Evolutionary conservation across 257 asterid genomes (phyloP), one percentile per base, ranked within the genome.

Genomic region (Dorcoceras hygrometricum): DNA sequence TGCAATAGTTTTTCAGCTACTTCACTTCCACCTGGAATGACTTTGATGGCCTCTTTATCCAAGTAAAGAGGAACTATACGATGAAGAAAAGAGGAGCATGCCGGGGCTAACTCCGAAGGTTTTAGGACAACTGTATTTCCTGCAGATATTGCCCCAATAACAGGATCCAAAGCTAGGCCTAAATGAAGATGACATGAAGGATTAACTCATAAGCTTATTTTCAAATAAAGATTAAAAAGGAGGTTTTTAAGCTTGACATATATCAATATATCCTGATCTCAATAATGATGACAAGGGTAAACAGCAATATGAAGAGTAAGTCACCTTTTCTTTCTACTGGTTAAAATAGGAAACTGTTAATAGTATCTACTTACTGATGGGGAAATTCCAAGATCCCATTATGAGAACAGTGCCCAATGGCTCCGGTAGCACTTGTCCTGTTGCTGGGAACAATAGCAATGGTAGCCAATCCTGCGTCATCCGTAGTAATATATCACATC

Each of bases 331-430:
- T 32, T 32, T 32, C 34, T 32, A 1, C 50, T 4, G 5, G 50
- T 39, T 39, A 12, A 39, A 39, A 14, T 3, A n/a, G 18, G 12
- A 39, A 3, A 12, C 3, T 2, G 6, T 39, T 11, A 39, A 11
- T 3, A 12, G 50, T 39, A 0, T 12, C 0, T 70, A 84, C 98
- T 86, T 78, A 92, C 98, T 80, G 65, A 89, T 79, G 27, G 98
- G 97, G 60, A 80, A 92, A 76, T 92, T 92, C 96, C 97, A 92
- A 25, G 95, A 84, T 14, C 87, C 84, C 58, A 92, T 71, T 73
- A 92, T 78, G 73, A 92, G 88, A n/a, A 89, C 93, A 9, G 86
- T 82, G 55, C 97, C 97, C 59, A 84, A 85, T 67, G 98, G 98
- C 84, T 92, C 98, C 0, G 97, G 90, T 65, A 89, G 69, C 50